A percentile compares a stretch with the other conserved stretches of the same genome.
Conservation (phyloP, 1,284 basidiomycete genomes). For the Ustilago sp. region DNA sequence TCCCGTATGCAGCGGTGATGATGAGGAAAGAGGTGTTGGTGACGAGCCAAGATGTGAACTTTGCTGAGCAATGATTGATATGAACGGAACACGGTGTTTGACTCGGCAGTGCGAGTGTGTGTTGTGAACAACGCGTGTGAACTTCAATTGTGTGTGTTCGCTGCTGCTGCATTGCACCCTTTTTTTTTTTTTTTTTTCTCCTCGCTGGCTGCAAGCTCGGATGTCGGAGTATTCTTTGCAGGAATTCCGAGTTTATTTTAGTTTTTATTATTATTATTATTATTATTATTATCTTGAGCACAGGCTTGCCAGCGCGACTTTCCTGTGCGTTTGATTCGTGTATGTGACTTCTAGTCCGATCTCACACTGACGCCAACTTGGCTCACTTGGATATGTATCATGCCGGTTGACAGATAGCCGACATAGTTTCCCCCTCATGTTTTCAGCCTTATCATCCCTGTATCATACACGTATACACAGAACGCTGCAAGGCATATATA, state of each 20-base stretch:
- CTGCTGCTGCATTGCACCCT: constrained; percentile 5
- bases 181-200: not conserved
- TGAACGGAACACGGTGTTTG: constrained; percentile 13
- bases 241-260: not conserved
- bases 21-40: not conserved
- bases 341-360: too few species aligned
- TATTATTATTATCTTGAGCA: not conserved
- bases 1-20: not conserved
- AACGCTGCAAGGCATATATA: too few species aligned
- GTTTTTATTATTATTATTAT: constrained; percentile 4
- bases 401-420: too few species aligned
- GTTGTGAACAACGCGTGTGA: not conserved
- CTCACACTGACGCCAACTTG: too few species aligned
- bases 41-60: not conserved
- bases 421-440: too few species aligned
- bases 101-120: constrained; percentile 10
- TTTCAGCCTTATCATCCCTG: too few species aligned
- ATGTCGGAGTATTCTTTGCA: constrained; percentile 16
- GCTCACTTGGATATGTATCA: too few species aligned
- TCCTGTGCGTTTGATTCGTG: not conserved
- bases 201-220: constrained; percentile 8
- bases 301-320: constrained; percentile 14
- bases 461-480: too few species aligned
- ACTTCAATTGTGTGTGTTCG: not conserved
- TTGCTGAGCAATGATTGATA: not conserved